A percentile compares a stretch with the other conserved stretches of the same genome.
Conservation (phyloP, 2,329 filamentous ascomycete genomes). For the Sclerotinia minor region DNA sequence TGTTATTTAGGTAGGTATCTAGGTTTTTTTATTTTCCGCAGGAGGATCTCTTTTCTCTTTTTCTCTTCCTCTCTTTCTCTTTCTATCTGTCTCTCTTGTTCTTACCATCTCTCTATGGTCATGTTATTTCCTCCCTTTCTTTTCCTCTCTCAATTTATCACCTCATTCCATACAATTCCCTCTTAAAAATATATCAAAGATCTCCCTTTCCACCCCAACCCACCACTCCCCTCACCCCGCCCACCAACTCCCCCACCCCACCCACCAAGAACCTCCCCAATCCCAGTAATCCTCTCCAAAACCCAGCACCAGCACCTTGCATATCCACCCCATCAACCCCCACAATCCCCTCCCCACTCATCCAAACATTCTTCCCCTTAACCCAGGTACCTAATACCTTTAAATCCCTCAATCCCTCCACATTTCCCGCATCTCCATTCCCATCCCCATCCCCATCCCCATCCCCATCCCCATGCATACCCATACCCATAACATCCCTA, state of each 20-base stretch:
- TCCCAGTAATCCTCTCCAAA: neutral
- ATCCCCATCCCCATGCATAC: neutral
- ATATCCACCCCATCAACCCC: neutral
- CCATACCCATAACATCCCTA: conserved; percentile 49
- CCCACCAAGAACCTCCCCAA: neutral
- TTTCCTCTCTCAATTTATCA: neutral
- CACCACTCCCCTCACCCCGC: neutral
- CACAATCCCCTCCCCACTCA: neutral
- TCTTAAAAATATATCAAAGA: neutral
- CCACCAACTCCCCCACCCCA: neutral
- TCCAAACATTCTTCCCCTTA: conserved; percentile 48
- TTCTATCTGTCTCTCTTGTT: no score
- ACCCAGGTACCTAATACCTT: conserved; percentile 69
- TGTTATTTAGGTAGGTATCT: no score
- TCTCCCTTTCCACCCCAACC: neutral
- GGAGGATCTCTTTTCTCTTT: neutral
- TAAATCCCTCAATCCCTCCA: conserved; percentile 54
- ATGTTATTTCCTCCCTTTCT: no score
- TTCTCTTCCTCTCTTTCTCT: neutral
- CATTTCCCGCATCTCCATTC: no score
- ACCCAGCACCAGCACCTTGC: conserved; percentile 6
- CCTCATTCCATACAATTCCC: neutral
- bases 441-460: no score
- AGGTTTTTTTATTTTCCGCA: no score
- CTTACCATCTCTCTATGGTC: neutral